Evolutionary conservation across 1,139 yeast species (phyloP), one percentile per base, ranked within the genome.

Genomic region (Pichia sp.): DNA sequence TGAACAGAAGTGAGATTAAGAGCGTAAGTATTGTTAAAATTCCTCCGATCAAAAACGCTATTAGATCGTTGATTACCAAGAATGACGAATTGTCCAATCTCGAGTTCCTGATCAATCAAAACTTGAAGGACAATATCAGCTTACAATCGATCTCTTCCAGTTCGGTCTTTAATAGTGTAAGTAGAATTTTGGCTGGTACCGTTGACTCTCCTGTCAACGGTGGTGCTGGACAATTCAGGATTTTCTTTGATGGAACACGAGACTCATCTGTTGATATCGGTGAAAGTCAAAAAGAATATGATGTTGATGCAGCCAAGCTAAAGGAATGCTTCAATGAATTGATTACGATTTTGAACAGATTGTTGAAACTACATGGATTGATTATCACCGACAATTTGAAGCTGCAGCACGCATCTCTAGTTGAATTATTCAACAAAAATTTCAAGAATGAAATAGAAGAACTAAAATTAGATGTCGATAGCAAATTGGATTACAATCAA

Each of bases 191-290:
- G 44, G 77, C 92, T 0, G 96, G 96, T 41, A 85, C 96, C 0
- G 92, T 87, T 47, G 95, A 87, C 59, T 80, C 95, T 0, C 96
- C 96, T 5, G 94, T 87, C 9, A 87, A 87, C 61, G 96, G 96
- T 36, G 96, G 96, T 47, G 86, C 87, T 52, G 86, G 87, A 4
- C 87, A 85, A 57, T 87, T 85, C 65, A 73, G 92, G 49, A 75
- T 76, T 2, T 85, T 87, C 63, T 76, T 85, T 56, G 42, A 41
- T 32, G 29, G 29, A 6, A 16, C 11, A 4, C 33, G 39, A 4
- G 65, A 70, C 47, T 68, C 68, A n/a, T 38, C 41, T 23, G 37
- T 51, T 36, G 52, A 51, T 36, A 42, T 42, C 31, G 54, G 54
- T 5, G 54, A 51, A 38, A 41, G 40, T 28, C 35, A 27, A n/a